These are phyloP conservation scores for Striga hermonthica DNA, from an alignment of 305 asterid species.

Conservation along the genomic window DNA sequence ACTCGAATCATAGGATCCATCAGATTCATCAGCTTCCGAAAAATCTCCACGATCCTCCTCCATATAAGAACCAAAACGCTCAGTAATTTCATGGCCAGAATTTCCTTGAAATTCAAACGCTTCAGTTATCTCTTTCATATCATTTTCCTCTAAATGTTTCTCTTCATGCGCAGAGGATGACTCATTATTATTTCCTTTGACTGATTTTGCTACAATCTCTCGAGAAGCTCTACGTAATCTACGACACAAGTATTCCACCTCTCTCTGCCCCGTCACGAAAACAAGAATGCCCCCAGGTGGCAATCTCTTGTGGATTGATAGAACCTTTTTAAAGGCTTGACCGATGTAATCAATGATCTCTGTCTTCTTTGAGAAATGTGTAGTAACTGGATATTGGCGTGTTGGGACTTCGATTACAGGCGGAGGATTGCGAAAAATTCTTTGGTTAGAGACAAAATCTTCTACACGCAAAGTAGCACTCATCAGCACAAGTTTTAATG, in stretches of 20 bases:
- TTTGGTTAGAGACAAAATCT: constrained; percentile 62
- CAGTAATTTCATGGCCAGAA: constrained; percentile 52
- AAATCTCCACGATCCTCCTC: constrained; percentile 55
- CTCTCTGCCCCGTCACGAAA: constrained; percentile 92
- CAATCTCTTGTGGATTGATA: constrained; percentile 83
- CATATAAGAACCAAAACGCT: constrained; percentile 54
- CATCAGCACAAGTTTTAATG: constrained; percentile 84
- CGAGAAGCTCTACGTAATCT: constrained; percentile 63
- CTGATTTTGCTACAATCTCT: constrained; percentile 41
- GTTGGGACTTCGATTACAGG: constrained; percentile 83
- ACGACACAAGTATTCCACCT: constrained; percentile 79
- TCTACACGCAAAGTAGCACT: constrained; percentile 92
- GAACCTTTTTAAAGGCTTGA: constrained; percentile 75
- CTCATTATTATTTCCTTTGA: constrained; percentile 35
- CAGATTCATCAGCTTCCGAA: constrained; percentile 57
- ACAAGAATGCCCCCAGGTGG: constrained; percentile 96
- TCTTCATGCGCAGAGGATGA: constrained; percentile 38
- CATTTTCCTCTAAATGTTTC: constrained; percentile 41
- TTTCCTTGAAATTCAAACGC: constrained; percentile 67
- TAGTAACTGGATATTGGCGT: constrained; percentile 78
- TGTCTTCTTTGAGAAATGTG: constrained; percentile 81
- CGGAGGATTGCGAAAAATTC: constrained; percentile 64
- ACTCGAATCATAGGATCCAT: constrained; percentile 51
- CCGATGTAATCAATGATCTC: constrained; percentile 79
- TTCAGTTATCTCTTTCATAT: constrained; percentile 65